Conservation (phyloP, 2,329 filamentous ascomycete species). For the Alternaria alternata region DNA sequence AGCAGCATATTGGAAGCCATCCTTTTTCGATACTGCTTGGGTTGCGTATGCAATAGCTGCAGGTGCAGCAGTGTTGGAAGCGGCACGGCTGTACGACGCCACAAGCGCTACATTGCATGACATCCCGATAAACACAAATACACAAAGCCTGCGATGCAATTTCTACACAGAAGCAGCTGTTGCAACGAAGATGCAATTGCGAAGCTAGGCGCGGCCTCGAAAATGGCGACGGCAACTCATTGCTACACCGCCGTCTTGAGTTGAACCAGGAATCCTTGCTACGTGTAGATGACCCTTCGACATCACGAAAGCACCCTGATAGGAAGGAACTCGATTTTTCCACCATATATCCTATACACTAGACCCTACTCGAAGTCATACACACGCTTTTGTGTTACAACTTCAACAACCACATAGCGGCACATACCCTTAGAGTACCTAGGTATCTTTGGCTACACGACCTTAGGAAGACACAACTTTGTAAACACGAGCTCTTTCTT, state of each 20-base stretch:
- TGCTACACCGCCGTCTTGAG: not conserved
- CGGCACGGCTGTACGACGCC: not conserved
- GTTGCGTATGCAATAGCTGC: not conserved
- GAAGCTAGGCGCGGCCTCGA: not conserved
- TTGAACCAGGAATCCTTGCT: not conserved
- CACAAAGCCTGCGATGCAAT: not conserved
- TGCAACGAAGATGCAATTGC: not conserved
- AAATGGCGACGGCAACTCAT: not conserved
- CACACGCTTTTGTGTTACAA: too few species aligned
- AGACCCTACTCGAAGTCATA: too few species aligned
- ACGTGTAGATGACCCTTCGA: not conserved
- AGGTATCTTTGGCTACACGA: too few species aligned
- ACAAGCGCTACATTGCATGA: not conserved
- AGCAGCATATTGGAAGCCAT: not conserved
- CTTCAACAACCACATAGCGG: too few species aligned
- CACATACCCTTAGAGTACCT: too few species aligned
- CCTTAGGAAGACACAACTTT: too few species aligned
- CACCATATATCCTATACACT: too few species aligned
- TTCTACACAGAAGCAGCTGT: not conserved
- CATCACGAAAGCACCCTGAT: not conserved
- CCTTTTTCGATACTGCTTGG: not conserved
- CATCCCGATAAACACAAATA: not conserved
- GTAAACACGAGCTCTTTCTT: too few species aligned
- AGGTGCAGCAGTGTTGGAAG: slow-evolving; percentile 3
- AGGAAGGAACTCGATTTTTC: too few species aligned